Base-by-base conservation (phyloP, 2,329 filamentous ascomycete species). In the Claviceps sp. region DNA sequence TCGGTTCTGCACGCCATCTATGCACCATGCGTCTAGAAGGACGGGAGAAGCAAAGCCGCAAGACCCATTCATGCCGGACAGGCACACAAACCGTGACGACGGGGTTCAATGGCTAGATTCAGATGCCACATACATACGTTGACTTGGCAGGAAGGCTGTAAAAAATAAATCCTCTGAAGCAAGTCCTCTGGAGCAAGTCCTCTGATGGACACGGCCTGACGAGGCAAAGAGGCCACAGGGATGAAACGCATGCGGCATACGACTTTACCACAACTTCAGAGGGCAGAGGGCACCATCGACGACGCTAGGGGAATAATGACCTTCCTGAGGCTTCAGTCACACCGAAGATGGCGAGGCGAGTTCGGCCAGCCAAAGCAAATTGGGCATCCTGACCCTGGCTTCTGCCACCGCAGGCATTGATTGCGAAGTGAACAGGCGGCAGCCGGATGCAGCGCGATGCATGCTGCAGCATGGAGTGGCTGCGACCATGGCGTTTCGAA, bases 1-100 rank as follows among this genome's bases (percentile, higher is more conserved):
- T 8, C 38, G 14, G 38, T 8, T 41, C 18, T 43, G 41, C 41
- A 42, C 14, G 41, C 41, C 18, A 42, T 42, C 8, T 43, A 18
- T 18, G 43, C 9, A 11, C n/a, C 24, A 14, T 46, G 34, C 54
- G 63, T 64, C 62, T 63, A 63, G 62, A 64, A 64, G 54, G 51
- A 54, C 61, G 62, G 61, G 57, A 64, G 62, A 64, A 64, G 60
- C 54, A 38, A 41, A 6, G 26, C 37, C 11, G 18, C 26, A 44
- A 47, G 49, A 38, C 44, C 26, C 40, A 46, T 22, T 11, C 26
- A 30, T 30, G 26, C 8, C 26, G 26, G 37, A 47, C 51, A 42
- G 11, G n/a, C 26, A 16, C 16, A n/a, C 26, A 18, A 46, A 24
- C 5, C 26, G 11, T 13, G 44, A 34, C 26, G 24, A 4, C 22